Conservation (phyloP, 1,284 basidiomycete genomes). For the Chondrostereum purpureum region DNA sequence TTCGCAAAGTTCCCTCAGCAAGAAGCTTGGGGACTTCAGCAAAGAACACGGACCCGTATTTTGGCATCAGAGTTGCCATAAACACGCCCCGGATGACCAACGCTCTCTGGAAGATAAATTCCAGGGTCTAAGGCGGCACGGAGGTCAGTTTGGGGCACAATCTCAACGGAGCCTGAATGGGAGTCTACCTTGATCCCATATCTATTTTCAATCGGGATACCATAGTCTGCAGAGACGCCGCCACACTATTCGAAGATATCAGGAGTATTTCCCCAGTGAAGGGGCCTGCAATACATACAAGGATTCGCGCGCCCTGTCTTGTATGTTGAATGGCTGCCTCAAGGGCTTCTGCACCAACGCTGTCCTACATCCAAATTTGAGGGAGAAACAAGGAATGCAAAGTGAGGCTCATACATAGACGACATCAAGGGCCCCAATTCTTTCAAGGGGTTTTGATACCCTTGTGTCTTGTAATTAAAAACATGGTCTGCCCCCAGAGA, state of each 20-base stretch:
- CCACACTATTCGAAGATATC: constrained; percentile 3
- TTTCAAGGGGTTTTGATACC: constrained; percentile 34
- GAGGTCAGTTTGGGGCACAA: too few relatives aligned
- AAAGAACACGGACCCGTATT: constrained; percentile 7
- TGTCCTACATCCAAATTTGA: constrained; percentile 22
- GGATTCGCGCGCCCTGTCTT: constrained; percentile 38
- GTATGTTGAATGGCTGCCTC: constrained; percentile 40
- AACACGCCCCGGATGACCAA: constrained; percentile 13
- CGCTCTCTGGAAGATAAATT: constrained; percentile 10
- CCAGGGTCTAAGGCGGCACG: constrained; percentile 13
- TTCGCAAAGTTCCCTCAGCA: constrained; percentile 11
- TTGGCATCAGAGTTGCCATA: constrained; percentile 7
- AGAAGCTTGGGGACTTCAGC: constrained; percentile 12
- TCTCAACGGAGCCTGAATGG: too few relatives aligned
- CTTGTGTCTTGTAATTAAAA: constrained; percentile 51
- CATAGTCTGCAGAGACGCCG: constrained; percentile 9
- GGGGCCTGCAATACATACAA: constrained; percentile 42
- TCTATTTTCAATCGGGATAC: constrained; percentile 9
- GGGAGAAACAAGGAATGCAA: too few relatives aligned
- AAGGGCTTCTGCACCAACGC: constrained; percentile 45
- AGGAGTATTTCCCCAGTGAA: not conserved
- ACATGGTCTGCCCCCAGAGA: constrained; percentile 45
- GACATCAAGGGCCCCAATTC: constrained; percentile 39
- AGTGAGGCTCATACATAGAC: too few relatives aligned
- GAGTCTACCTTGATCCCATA: constrained; percentile 16